Evolutionary conservation across 1,284 basidiomycete genomes (phyloP).

Genomic region (Ceratobasidium sp.): DNA sequence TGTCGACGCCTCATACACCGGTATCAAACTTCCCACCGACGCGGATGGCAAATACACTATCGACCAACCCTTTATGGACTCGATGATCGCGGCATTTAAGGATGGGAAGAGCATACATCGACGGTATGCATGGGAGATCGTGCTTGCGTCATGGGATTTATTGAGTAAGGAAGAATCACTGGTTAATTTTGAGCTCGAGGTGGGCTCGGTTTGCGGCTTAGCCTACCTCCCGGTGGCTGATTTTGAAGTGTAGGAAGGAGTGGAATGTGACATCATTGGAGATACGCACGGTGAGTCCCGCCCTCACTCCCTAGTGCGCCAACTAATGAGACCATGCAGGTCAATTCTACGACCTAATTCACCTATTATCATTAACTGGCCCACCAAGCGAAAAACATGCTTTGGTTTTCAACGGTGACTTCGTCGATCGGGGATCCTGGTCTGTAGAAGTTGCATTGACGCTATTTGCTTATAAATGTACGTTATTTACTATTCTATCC

Average conservation of each 20-base stretch:
- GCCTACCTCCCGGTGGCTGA: background rate
- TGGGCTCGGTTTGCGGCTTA: background rate
- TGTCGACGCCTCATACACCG: constrained; percentile 69
- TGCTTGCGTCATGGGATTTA: constrained; percentile 80
- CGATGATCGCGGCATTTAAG: constrained; percentile 93
- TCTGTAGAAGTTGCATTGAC: constrained; percentile 94
- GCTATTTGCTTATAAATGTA: constrained; percentile 95
- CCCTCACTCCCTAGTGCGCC: background rate
- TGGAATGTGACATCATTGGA: constrained; percentile 88
- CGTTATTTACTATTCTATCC: constrained; percentile 47
- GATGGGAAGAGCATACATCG: constrained; percentile 84
- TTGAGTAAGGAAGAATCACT: constrained; percentile 81
- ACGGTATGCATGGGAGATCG: constrained; percentile 93
- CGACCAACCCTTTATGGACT: constrained; percentile 76
- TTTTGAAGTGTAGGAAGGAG: constrained; percentile 58
- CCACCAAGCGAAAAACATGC: constrained; percentile 80
- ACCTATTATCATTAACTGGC: constrained; percentile 86
- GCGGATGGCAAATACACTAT: constrained; percentile 65
- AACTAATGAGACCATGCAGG: constrained; percentile 55
- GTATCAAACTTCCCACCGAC: constrained; percentile 60
- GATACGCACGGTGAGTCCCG: constrained; percentile 76
- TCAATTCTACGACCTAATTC: constrained; percentile 92
- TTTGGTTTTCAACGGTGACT: constrained; percentile 92
- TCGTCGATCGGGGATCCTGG: constrained; percentile 97
- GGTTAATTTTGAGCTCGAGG: constrained; percentile 74